These are phyloP conservation scores for Candida krabiensis DNA, from an alignment of 805 yeast species.

Conservation along the genomic window DNA sequence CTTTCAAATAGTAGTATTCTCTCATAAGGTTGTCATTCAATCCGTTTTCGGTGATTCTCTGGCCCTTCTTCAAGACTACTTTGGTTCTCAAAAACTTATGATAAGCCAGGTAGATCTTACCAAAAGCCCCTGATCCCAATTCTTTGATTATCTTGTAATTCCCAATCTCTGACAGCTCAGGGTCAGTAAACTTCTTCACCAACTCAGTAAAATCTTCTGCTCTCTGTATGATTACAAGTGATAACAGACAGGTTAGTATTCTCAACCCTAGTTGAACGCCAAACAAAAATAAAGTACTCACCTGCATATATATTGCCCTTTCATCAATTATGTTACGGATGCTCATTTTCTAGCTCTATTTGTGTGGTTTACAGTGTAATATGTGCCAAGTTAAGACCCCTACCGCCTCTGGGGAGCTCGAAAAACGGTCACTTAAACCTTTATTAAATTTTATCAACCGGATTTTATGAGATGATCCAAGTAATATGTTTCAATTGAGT, in stretches of 20 bases:
- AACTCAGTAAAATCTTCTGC: conserved; percentile 38
- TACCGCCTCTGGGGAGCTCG: too few species aligned
- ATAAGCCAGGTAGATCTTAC: conserved; percentile 82
- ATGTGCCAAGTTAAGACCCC: too few species aligned
- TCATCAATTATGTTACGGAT: conserved; percentile 30
- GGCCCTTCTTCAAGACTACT: conserved; percentile 82
- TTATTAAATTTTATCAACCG: too few species aligned
- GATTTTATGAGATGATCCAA: too few species aligned
- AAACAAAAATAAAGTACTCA: conserved; percentile 9
- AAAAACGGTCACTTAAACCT: too few species aligned
- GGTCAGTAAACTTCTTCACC: conserved; percentile 33
- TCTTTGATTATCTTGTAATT: conserved; percentile 71
- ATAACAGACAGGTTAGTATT: too few species aligned
- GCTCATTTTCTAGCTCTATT: conserved; percentile 14
- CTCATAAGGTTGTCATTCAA: conserved; percentile 81
- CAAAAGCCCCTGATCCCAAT: conserved; percentile 92
- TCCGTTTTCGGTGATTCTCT: conserved; percentile 40
- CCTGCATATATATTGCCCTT: conserved; percentile 30
- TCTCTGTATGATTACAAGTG: conserved; percentile 18
- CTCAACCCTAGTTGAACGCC: background rate
- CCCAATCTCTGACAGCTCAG: conserved; percentile 68
- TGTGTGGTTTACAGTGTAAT: background rate
- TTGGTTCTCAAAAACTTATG: conserved; percentile 74
- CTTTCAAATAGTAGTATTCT: conserved; percentile 86
- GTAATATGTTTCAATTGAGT: too few species aligned